Percentiles rank a stretch among this genome's conserved stretches.
These are phyloP conservation scores for Lizanozyma gosingica DNA, from an alignment of 1,139 yeast species.

Conservation along the genomic window DNA sequence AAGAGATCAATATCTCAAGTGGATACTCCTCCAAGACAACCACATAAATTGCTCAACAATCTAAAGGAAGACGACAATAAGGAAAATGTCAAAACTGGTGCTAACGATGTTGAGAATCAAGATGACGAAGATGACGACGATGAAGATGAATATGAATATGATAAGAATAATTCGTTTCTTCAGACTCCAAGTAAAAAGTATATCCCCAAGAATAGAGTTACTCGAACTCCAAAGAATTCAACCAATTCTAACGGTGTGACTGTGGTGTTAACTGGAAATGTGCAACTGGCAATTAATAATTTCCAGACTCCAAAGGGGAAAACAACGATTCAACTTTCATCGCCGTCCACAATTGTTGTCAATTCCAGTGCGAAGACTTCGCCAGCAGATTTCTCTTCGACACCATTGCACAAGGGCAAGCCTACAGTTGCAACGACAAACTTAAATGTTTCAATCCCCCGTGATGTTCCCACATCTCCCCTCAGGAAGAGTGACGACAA, in stretches of 20 bases:
- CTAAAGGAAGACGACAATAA: slow-evolving; percentile 8
- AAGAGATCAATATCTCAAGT: slow-evolving; percentile 29
- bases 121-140: slow-evolving; percentile 7
- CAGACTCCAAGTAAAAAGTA: slow-evolving; percentile 8
- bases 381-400: slow-evolving; percentile 1
- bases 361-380: neutral
- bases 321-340: slow-evolving; percentile 12
- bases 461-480: neutral
- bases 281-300: neutral
- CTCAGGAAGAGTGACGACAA: neutral
- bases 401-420: slow-evolving; percentile 3
- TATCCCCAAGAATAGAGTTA: slow-evolving; percentile 4
- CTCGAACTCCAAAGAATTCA: slow-evolving; percentile 1
- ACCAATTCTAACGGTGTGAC: neutral
- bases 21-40: slow-evolving; percentile 36
- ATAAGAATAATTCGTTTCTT: neutral
- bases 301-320: slow-evolving; percentile 13
- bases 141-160: slow-evolving; percentile 9
- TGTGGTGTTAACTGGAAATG: neutral
- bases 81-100: slow-evolving; percentile 9
- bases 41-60: slow-evolving; percentile 23
- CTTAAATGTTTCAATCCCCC: neutral
- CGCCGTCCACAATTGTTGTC: slow-evolving; percentile 15
- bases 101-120: slow-evolving; percentile 7
- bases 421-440: slow-evolving; percentile 3